Evolutionary conservation across 176 grass and related monocot species (phyloP).

Genomic region (Pontederia crassipes): DNA sequence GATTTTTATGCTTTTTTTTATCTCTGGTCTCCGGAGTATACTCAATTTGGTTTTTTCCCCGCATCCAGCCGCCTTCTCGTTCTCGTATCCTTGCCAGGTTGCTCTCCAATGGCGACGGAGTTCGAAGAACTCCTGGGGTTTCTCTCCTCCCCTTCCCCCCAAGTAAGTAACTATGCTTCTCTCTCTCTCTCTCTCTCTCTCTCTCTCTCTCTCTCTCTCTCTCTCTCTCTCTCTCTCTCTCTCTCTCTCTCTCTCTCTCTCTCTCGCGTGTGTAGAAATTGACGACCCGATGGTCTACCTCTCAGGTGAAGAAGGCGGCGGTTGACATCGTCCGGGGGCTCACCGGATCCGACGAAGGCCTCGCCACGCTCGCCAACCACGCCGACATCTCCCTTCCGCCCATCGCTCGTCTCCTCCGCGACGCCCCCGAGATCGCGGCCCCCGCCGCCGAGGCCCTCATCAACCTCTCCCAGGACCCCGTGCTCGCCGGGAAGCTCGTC

Average conservation of each 20-base stretch:
- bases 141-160: conserved; percentile 41
- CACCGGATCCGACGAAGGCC: conserved; percentile 56
- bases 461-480: conserved; percentile 64
- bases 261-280: too few species aligned
- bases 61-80: too few species aligned
- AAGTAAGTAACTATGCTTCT: conserved; percentile 12
- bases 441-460: conserved; percentile 74
- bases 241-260: background rate
- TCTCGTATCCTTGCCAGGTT: too few species aligned
- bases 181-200: background rate
- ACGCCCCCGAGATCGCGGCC: conserved; percentile 26
- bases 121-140: conserved; percentile 72
- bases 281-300: background rate
- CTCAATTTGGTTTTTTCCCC: too few species aligned
- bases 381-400: conserved; percentile 43
- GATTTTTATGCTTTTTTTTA: too few species aligned
- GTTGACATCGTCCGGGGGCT: conserved; percentile 68
- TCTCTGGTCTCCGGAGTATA: too few species aligned
- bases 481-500: conserved; percentile 44
- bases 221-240: background rate
- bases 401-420: conserved; percentile 42
- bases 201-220: background rate
- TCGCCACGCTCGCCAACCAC: conserved; percentile 36
- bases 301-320: conserved; percentile 59
- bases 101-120: conserved; percentile 49